Percentiles rank a stretch among this genome's conserved stretches.
Conservation (phyloP, 2,329 filamentous ascomycete species). For the Diplocarpon mali region DNA sequence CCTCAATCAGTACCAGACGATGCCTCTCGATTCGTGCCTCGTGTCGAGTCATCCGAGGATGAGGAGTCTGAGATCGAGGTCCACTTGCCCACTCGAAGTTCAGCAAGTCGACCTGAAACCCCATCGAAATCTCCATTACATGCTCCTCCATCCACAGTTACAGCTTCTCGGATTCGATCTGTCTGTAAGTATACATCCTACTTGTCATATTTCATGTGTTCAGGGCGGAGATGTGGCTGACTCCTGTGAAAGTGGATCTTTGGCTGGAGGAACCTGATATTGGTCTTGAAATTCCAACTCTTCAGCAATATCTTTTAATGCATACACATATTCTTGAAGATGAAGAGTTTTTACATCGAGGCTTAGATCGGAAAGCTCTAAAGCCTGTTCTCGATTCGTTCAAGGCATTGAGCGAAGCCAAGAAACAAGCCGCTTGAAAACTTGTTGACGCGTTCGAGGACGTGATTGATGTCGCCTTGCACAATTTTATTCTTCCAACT, state of each 20-base stretch:
- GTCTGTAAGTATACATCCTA: no score
- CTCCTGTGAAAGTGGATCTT: neutral
- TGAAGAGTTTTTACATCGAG: conserved; percentile 1
- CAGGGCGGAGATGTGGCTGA: no score
- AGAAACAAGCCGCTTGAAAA: neutral
- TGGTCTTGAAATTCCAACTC: conserved; percentile 5
- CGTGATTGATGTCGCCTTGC: conserved; percentile 13
- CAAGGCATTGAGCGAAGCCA: conserved; percentile 1
- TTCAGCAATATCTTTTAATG: conserved; percentile 15
- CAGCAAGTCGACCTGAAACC: neutral
- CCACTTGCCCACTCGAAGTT: neutral
- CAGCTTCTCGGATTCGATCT: conserved; percentile 7
- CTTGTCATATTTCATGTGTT: no score
- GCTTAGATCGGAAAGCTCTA: conserved; percentile 6
- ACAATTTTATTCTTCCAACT: conserved; percentile 15
- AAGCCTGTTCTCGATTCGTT: conserved; percentile 9
- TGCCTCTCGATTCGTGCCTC: no score
- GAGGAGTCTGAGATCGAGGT: neutral
- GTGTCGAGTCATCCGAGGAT: no score
- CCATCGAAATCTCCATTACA: conserved; percentile 1
- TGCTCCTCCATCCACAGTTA: neutral
- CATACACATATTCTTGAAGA: neutral
- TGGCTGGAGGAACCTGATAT: conserved; percentile 16
- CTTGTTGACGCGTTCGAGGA: conserved; percentile 13
- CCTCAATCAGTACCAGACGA: no score